A percentile compares a stretch with the other conserved stretches of the same genome.
These are phyloP conservation scores for Pascua sp. DNA, from an alignment of 1,284 basidiomycete species.

Conservation along the genomic window DNA sequence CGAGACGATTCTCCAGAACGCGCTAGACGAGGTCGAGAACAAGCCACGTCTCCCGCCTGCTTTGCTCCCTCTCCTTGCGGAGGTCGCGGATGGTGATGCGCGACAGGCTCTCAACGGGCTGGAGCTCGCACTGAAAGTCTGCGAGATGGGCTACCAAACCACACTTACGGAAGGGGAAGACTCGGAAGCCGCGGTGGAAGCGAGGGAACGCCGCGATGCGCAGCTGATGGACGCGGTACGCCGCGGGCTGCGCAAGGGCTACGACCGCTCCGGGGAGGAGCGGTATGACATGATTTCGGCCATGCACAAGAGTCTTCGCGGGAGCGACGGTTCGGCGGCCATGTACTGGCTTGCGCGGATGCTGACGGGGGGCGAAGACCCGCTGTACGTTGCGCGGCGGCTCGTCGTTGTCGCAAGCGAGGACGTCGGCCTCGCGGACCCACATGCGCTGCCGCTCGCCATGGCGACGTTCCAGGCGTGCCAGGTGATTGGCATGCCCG, in stretches of 20 bases:
- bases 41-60: conserved; percentile 48
- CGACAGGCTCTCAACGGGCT: conserved; percentile 51
- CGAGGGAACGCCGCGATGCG: conserved; percentile 22
- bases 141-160: conserved; percentile 27
- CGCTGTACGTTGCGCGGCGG: conserved; percentile 74
- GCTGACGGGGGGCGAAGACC: conserved; percentile 81
- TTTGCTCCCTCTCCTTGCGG: conserved; percentile 54
- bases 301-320: conserved; percentile 79
- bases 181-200: conserved; percentile 1
- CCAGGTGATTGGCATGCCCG: conserved; percentile 79
- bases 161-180: conserved; percentile 10
- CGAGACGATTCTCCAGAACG: conserved; percentile 42
- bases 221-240: conserved; percentile 50
- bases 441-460: conserved; percentile 67
- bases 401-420: conserved; percentile 81
- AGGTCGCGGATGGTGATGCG: conserved; percentile 53
- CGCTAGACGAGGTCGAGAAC: conserved; percentile 37
- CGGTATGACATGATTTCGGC: conserved; percentile 86
- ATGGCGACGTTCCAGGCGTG: conserved; percentile 72
- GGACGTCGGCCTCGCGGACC: conserved; percentile 76
- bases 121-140: conserved; percentile 50
- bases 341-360: conserved; percentile 86
- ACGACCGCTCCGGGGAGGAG: conserved; percentile 71
- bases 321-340: conserved; percentile 72
- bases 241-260: conserved; percentile 51